Percentiles rank a stretch among this genome's conserved stretches.
These are phyloP conservation scores for Syncephalastrum sp. DNA, from an alignment of 371 early-diverging fungal genomes.

Conservation along the genomic window DNA sequence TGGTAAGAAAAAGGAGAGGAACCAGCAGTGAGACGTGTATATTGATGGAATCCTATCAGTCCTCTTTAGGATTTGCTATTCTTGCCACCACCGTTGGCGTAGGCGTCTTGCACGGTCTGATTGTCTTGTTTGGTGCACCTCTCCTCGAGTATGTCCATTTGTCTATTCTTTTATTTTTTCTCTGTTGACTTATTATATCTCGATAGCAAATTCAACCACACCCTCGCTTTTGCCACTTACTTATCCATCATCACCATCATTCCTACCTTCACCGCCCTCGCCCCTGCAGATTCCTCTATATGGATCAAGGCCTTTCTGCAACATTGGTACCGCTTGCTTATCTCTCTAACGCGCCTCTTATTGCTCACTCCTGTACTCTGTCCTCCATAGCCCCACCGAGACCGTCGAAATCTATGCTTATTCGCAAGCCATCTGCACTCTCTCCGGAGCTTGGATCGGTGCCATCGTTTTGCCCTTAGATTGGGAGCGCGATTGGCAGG, in stretches of 20 bases:
- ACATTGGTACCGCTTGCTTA: constrained; percentile 31
- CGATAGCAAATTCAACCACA: constrained; percentile 26
- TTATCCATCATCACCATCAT: constrained; percentile 36
- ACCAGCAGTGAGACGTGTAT: constrained; percentile 7
- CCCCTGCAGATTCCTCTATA: constrained; percentile 15
- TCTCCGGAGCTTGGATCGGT: constrained; percentile 53
- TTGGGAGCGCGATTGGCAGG: constrained; percentile 55
- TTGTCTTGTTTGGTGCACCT: constrained; percentile 45
- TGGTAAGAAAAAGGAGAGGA: constrained; percentile 14
- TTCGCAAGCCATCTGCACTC: constrained; percentile 38
- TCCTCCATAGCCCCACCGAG: constrained; percentile 30
- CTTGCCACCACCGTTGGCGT: constrained; percentile 19
- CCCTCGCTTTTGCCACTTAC: constrained; percentile 40
- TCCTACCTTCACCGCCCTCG: constrained; percentile 29
- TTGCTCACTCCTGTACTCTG: background rate
- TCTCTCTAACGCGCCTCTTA: background rate
- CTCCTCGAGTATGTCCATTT: constrained; percentile 29
- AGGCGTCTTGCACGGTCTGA: constrained; percentile 28
- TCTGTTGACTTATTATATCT: no score
- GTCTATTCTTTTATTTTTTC: background rate
- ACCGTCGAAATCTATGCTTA: constrained; percentile 45
- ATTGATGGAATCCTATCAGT: constrained; percentile 3
- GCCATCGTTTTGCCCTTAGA: constrained; percentile 51
- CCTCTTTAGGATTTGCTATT: constrained; percentile 25
- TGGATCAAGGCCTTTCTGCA: constrained; percentile 43